Evolutionary conservation across 495 filamentous ascomycete genomes (phyloP).

Genomic region (Daldinia grandis): DNA sequence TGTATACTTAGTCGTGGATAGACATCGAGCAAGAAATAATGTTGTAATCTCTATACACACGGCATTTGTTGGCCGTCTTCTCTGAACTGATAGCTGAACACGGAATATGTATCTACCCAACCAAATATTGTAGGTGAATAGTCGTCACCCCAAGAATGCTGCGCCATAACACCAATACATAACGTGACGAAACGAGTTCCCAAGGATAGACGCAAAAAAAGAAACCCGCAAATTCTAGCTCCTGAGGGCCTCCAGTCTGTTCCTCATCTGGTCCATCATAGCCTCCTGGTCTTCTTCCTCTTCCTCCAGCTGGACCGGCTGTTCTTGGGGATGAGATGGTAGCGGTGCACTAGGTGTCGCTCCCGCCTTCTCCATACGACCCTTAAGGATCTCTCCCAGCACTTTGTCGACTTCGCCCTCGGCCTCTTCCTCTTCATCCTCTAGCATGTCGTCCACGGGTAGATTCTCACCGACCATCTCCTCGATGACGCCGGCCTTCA

Average conservation of each 20-base stretch:
- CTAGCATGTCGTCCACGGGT: constrained; percentile 68
- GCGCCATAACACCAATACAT: constrained; percentile 44
- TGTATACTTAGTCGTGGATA: background rate
- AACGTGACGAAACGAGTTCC: constrained; percentile 9
- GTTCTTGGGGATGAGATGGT: constrained; percentile 61
- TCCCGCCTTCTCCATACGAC: constrained; percentile 75
- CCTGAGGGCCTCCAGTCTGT: constrained; percentile 87
- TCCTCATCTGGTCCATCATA: constrained; percentile 92
- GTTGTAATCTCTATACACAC: constrained; percentile 37
- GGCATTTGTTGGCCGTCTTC: constrained; percentile 6
- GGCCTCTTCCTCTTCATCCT: constrained; percentile 86
- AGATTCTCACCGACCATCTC: constrained; percentile 92
- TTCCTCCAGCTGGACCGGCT: constrained; percentile 66
- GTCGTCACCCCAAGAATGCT: constrained; percentile 28
- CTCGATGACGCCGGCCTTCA: constrained; percentile 96
- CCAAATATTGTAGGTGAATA: constrained; percentile 8
- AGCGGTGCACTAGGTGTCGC: constrained; percentile 63
- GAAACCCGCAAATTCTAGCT: constrained; percentile 60
- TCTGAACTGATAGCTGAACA: background rate
- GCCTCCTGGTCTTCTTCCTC: constrained; percentile 87
- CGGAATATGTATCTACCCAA: constrained; percentile 2
- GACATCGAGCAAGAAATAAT: background rate
- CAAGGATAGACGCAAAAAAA: background rate
- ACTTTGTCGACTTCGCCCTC: constrained; percentile 94
- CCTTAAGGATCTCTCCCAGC: constrained; percentile 85